Evolutionary conservation across 163 green algal genomes (phyloP).

Genomic region (Picocystis sp.): DNA sequence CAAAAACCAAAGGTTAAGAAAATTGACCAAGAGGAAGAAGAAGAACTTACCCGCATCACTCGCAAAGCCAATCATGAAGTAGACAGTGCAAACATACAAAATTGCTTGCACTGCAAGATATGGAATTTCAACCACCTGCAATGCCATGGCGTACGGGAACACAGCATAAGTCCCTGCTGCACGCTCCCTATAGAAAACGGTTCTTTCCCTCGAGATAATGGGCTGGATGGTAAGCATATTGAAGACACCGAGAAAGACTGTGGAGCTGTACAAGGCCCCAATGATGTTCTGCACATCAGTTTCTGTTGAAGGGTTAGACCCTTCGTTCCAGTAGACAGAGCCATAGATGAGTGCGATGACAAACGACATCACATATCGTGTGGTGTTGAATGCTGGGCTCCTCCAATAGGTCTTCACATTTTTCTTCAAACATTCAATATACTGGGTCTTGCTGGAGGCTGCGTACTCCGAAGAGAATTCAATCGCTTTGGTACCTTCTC

Average conservation of each 20-base stretch:
- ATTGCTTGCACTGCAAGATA: slow-evolving; percentile 44
- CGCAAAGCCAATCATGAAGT: slow-evolving; percentile 37
- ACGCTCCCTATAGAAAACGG: slow-evolving; percentile 49
- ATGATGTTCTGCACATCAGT: slow-evolving; percentile 41
- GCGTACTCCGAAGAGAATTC: slow-evolving; percentile 23
- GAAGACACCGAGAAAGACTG: slow-evolving; percentile 49
- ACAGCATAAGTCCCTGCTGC: slow-evolving; percentile 38
- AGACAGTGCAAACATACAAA: slow-evolving; percentile 46
- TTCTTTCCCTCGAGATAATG: slow-evolving; percentile 40
- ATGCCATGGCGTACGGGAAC: slow-evolving; percentile 32
- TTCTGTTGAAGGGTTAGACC: slow-evolving; percentile 13
- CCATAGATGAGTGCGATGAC: slow-evolving; percentile 34
- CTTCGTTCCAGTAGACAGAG: slow-evolving; percentile 30
- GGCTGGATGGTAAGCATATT: slow-evolving; percentile 57
- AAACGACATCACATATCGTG: slow-evolving; percentile 36
- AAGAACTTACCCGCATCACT: slow-evolving; percentile 19
- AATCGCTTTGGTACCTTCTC: slow-evolving; percentile 8
- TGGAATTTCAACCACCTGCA: slow-evolving; percentile 42
- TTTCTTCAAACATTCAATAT: slow-evolving; percentile 4
- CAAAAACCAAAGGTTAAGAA: slow-evolving; percentile 23
- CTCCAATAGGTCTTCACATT: slow-evolving; percentile 34
- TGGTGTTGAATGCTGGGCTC: slow-evolving; percentile 45
- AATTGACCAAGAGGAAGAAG: slow-evolving; percentile 37
- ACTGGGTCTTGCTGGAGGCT: slow-evolving; percentile 17
- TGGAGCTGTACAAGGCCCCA: slow-evolving; percentile 29